Percentiles rank a stretch among this genome's conserved stretches.
Evolutionary conservation across 352 stramenopile species (phyloP).

Genomic region (Globisporangium sylvaticum): DNA sequence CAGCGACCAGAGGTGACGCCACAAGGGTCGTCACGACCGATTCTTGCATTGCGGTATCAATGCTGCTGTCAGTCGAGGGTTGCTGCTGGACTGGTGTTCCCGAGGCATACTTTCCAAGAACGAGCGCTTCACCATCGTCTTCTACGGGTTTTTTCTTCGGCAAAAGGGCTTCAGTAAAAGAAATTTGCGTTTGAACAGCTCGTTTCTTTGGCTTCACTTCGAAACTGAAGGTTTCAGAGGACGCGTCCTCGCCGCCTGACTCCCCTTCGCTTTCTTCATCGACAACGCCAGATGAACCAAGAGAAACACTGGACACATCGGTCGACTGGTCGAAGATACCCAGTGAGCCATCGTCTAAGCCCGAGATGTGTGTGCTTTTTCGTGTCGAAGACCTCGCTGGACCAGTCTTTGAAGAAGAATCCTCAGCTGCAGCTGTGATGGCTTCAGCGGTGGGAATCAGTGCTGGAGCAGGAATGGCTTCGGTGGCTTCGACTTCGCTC

Average conservation of each 20-base stretch:
- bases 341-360: background rate
- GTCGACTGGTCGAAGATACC: constrained; percentile 13
- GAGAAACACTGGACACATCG: background rate
- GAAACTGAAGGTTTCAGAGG: constrained; percentile 41
- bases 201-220: constrained; percentile 41
- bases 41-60: background rate
- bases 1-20: background rate
- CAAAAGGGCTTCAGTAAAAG: background rate
- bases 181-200: background rate
- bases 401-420: background rate
- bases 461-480: too few species aligned
- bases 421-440: background rate
- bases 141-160: background rate
- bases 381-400: background rate
- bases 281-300: background rate
- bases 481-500: too few species aligned
- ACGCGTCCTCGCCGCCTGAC: constrained; percentile 14
- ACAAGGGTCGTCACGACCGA: background rate
- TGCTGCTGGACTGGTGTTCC: background rate
- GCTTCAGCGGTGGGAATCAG: too few species aligned
- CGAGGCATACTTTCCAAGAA: constrained; percentile 11
- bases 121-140: constrained; percentile 3
- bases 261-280: constrained; percentile 11
- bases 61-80: background rate
- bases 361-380: background rate